Base-by-base conservation (phyloP, 1,139 yeast species). In the Zhuliangozyma blackwelliae region DNA sequence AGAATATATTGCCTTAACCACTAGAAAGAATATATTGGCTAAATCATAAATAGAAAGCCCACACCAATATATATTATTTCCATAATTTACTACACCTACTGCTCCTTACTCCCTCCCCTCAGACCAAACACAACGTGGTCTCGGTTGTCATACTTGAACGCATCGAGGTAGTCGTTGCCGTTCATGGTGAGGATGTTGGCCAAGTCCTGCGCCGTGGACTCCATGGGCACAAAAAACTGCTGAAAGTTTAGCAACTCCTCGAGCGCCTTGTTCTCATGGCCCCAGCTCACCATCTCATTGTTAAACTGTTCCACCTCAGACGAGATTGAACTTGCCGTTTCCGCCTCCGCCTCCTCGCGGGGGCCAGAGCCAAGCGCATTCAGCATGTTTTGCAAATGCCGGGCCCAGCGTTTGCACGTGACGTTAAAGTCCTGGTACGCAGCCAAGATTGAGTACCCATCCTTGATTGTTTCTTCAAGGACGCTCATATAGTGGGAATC, bases 401-500 rank as follows among this genome's bases (percentile, higher is more conserved):
- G 37, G 5, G 40, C 38, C 48, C 48, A 45, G 31, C 46, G 27
- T 12, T 37, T 38, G 31, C 47, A 42, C 7, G 46, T 45, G 22
- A 32, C 28, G 19, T 45, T 45, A 31, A 45, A 45, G 10, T 28
- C 19, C 9, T 39, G 38, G 32, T 37, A 43, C 7, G 35, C 38
- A 23, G 31, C 25, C 9, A 45, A 28, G 9, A 43, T 37, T 25
- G 37, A 37, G 22, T 37, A 37, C 2, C 45, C 48, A 32, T 37
- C 45, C 21, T 30, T 29, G 10, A 46, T 39, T 10, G 48, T 41
- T 7, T 42, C 47, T 13, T 37, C 31, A n/a, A 47, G 35, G 2
- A 45, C 47, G n/a, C 28, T 31, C 33, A 47, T 44, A 32, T 45
- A 45, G 27, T 45, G 47, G 5, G 31, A 11, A 33, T 47, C 48